These are phyloP conservation scores for Pistacia integerrima DNA, from an alignment of 345 rosid genomes.

Conservation along the genomic window DNA sequence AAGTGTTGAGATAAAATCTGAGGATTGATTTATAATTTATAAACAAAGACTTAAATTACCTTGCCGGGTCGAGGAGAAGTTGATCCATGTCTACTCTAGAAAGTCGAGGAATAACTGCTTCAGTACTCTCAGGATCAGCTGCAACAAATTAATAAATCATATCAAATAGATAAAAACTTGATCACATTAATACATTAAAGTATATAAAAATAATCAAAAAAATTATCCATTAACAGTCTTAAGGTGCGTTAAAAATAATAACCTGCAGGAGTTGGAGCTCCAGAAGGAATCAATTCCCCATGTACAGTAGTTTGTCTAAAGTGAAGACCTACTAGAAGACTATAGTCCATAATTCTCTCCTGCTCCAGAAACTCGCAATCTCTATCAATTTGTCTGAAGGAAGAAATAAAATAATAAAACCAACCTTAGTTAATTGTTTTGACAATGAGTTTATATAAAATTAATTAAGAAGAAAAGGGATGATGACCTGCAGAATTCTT, in stretches of 20 bases:
- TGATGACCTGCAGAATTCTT: slow-evolving; percentile 68
- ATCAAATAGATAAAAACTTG: too few relatives aligned
- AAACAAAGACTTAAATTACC: slow-evolving; percentile 22
- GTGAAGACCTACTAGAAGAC: slow-evolving; percentile 90
- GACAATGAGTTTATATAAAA: too few relatives aligned
- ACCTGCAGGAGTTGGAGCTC: slow-evolving; percentile 49
- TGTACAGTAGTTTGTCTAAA: slow-evolving; percentile 67
- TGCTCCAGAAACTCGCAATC: slow-evolving; percentile 95
- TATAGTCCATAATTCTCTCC: slow-evolving; percentile 96
- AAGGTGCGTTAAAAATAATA: slow-evolving; percentile 8
- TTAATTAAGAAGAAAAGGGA: too few relatives aligned
- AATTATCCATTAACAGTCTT: background rate
- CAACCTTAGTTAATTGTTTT: background rate
- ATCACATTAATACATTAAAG: background rate
- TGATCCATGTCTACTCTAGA: slow-evolving; percentile 57
- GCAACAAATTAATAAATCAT: background rate
- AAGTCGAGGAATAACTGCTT: slow-evolving; percentile 35
- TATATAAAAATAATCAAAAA: background rate
- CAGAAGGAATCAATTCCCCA: slow-evolving; percentile 76
- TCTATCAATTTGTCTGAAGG: slow-evolving; percentile 78
- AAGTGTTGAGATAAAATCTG: too few relatives aligned
- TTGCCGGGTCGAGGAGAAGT: slow-evolving; percentile 52
- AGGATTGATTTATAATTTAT: background rate
- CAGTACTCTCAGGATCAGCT: slow-evolving; percentile 34
- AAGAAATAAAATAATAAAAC: slow-evolving; percentile 12